A percentile compares a stretch with the other conserved stretches of the same genome.
Conservation (phyloP, 305 asterid species). For the Salvia sclarea region DNA sequence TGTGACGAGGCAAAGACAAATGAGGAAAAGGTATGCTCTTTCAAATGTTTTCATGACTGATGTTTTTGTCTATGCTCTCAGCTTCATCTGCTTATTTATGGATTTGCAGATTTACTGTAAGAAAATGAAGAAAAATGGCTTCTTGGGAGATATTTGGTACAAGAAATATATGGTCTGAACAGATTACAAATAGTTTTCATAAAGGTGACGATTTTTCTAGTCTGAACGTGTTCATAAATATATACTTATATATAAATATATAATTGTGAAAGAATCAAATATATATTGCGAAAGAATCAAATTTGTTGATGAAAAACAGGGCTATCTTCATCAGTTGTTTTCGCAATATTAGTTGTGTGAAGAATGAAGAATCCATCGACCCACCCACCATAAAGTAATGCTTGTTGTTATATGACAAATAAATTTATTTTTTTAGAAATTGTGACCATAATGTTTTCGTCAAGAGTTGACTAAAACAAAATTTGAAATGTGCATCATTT, state of each 20-base stretch:
- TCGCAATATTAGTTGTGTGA: neutral
- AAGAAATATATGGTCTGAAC: slow-evolving; percentile 5
- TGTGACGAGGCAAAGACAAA: slow-evolving; percentile 27
- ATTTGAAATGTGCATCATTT: neutral
- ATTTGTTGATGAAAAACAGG: neutral
- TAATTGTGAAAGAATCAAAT: neutral
- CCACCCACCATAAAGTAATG: neutral
- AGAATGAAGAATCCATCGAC: neutral
- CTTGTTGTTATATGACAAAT: neutral
- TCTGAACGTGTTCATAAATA: neutral
- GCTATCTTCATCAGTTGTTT: neutral
- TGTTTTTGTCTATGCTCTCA: neutral
- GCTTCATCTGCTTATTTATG: slow-evolving; percentile 12
- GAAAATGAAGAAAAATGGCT: slow-evolving; percentile 32
- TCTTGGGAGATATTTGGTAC: neutral
- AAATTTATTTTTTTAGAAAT: neutral
- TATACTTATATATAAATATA: neutral
- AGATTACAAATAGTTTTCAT: neutral
- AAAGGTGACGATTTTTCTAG: neutral
- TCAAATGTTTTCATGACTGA: slow-evolving; percentile 34
- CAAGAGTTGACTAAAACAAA: neutral
- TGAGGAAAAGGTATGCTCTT: slow-evolving; percentile 24
- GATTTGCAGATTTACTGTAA: neutral
- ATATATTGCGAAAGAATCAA: neutral
- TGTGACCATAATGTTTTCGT: neutral